Evolutionary conservation across 2,329 filamentous ascomycete genomes (phyloP), one percentile per base, ranked within the genome.

Genomic region (Fusarium camptoceras): DNA sequence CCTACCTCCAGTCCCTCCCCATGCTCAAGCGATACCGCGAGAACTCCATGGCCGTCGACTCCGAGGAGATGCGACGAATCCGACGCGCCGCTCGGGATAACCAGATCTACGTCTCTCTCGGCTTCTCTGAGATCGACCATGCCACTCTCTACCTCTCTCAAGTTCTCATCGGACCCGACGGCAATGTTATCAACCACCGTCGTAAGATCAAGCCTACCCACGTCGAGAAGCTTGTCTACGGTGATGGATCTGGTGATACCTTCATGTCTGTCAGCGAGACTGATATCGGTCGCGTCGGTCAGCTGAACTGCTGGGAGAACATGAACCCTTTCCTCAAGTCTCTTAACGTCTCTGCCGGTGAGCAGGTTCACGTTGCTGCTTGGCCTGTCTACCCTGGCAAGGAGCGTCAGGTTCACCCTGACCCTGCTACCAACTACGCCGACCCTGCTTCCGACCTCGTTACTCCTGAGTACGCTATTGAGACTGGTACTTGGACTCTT

Each of bases 221-320:
- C 59, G 76, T 85, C 41, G 83, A 85, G 73, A 79, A 82, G 43
- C 77, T 81, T 4, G 78, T 82, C 43, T 89, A 86, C 71, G 87
- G 87, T 3, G 87, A 89, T 51, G 87, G 86, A 4, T 82, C 85
- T 2, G 87, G 85, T 4, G 85, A 88, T 39, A 85, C 86, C n/a
- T 84, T 87, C 47, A 63, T 67, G 55, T 65, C 72, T 0, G 87
- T 88, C 0, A 81, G 83, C 8, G 80, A 85, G 42, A 83, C 83
- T 2, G 79, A 81, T 2, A 84, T 86, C 50, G 86, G 85, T 4
- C 83, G 83, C 6, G 80, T 88, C 8, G 87, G 86, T 0, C 83
- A 83, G 6, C 78, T 88, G 27, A 87, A 86, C 69, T 88, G 86
- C 77, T 88, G 85, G 84, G 85, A 88, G 71, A 84, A 89, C 64